Percentiles rank a stretch among this genome's conserved stretches.
Conservation (phyloP, 2,329 filamentous ascomycete species). For the Xylaria digitata region DNA sequence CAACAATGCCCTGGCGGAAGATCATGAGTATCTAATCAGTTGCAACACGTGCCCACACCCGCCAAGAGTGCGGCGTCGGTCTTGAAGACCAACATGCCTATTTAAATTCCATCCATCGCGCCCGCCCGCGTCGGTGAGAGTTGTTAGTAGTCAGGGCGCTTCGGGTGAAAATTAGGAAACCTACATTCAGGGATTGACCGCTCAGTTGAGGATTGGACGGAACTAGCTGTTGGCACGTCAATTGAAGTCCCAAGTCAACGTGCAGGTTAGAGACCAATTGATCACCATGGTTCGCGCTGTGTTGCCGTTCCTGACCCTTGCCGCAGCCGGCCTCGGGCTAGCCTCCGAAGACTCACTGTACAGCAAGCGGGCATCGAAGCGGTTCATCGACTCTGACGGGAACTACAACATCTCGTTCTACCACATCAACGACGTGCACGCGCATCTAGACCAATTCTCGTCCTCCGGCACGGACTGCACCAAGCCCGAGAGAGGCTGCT, state of each 20-base stretch:
- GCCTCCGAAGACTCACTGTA: conserved; percentile 60
- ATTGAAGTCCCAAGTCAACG: neutral
- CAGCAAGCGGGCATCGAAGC: conserved; percentile 61
- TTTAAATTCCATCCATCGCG: conserved; percentile 22
- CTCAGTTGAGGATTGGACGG: neutral
- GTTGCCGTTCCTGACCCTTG: conserved; percentile 34
- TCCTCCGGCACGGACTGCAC: conserved; percentile 72
- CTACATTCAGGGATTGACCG: neutral
- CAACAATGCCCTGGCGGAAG: conserved; percentile 2
- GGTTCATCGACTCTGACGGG: conserved; percentile 60
- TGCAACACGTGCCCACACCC: neutral
- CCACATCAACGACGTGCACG: conserved; percentile 76
- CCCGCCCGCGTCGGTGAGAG: neutral
- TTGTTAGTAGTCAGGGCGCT: neutral
- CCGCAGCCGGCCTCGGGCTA: conserved; percentile 32
- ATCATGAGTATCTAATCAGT: conserved; percentile 9
- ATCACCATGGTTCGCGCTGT: conserved; percentile 38
- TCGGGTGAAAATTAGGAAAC: neutral
- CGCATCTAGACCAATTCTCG: conserved; percentile 72
- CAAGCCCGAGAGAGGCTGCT: conserved; percentile 66
- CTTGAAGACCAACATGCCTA: conserved; percentile 6
- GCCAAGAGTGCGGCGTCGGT: conserved; percentile 15
- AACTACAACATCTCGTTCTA: conserved; percentile 72
- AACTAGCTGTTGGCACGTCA: conserved; percentile 2
- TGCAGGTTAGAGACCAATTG: neutral